Evolutionary conservation across 192 early-diverging fungal genomes (phyloP).

Genomic region (Coemansia brasiliensis): DNA sequence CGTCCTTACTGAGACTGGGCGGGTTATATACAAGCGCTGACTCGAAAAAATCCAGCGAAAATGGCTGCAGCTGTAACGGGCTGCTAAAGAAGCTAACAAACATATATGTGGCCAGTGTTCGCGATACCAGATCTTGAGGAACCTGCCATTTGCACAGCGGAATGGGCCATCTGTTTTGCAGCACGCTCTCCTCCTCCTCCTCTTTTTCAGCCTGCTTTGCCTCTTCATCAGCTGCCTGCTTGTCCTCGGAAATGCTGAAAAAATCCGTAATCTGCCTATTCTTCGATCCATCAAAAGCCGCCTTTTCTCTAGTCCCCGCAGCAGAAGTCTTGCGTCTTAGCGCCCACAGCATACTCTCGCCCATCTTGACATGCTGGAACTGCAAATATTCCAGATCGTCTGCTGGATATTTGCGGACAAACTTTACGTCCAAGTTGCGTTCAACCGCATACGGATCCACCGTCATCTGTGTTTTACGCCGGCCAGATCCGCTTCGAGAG

Average conservation of each 20-base stretch:
- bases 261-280: slow-evolving; percentile 37
- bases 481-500: background rate
- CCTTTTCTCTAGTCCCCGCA: slow-evolving; percentile 4
- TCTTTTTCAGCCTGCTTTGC: no score
- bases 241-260: slow-evolving; percentile 11
- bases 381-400: slow-evolving; percentile 78
- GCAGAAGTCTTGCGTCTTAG: slow-evolving; percentile 21
- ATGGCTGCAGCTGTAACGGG: slow-evolving; percentile 67
- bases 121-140: slow-evolving; percentile 30
- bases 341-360: slow-evolving; percentile 28
- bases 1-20: slow-evolving; percentile 12
- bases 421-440: slow-evolving; percentile 26
- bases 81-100: slow-evolving; percentile 54
- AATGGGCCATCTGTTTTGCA: slow-evolving; percentile 32
- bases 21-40: slow-evolving; percentile 58
- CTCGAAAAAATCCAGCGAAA: slow-evolving; percentile 79
- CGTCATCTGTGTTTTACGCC: background rate
- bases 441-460: slow-evolving; percentile 49
- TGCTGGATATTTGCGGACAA: slow-evolving; percentile 70
- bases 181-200: slow-evolving; percentile 15
- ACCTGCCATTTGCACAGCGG: slow-evolving; percentile 40
- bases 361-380: slow-evolving; percentile 41
- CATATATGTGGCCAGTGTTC: slow-evolving; percentile 36
- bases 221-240: background rate
- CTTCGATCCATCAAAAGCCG: background rate